Conservation (phyloP, 108 stramenopile genomes). For the Poteriospumella lacustris region DNA sequence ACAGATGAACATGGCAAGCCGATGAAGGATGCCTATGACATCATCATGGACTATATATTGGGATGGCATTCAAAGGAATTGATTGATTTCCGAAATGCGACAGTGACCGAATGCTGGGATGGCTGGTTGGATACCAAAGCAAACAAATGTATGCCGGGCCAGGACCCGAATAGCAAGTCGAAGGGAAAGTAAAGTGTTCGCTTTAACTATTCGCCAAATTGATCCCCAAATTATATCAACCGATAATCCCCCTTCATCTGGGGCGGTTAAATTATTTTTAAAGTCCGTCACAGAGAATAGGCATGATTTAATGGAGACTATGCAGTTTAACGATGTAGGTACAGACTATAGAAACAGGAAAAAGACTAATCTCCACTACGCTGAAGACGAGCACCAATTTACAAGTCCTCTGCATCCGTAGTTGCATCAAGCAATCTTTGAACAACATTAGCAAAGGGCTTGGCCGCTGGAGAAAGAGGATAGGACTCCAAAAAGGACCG, state of each 20-base stretch:
- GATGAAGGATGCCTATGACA: neutral
- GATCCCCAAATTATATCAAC: too few species aligned
- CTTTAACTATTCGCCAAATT: too few species aligned
- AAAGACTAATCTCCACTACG: too few species aligned
- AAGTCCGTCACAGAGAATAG: too few species aligned
- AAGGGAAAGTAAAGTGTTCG: too few species aligned
- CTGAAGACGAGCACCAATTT: too few species aligned
- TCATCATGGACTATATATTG: neutral
- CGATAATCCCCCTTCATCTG: too few species aligned
- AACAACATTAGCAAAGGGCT: conserved; percentile 40
- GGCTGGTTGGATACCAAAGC: neutral
- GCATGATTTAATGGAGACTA: too few species aligned
- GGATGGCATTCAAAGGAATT: neutral
- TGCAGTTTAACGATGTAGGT: too few species aligned
- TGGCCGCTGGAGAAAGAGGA: conserved; percentile 40
- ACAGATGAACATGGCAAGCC: neutral
- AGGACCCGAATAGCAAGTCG: neutral
- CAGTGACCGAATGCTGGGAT: conserved; percentile 15
- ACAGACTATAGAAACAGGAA: too few species aligned
- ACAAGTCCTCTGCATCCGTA: too few species aligned
- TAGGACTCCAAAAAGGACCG: conserved; percentile 41
- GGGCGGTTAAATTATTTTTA: too few species aligned
- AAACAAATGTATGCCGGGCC: neutral
- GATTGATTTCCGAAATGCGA: neutral
- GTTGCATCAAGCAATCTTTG: neutral